Conservation (phyloP, 257 asterid species). For the Dorcoceras hygrometricum region DNA sequence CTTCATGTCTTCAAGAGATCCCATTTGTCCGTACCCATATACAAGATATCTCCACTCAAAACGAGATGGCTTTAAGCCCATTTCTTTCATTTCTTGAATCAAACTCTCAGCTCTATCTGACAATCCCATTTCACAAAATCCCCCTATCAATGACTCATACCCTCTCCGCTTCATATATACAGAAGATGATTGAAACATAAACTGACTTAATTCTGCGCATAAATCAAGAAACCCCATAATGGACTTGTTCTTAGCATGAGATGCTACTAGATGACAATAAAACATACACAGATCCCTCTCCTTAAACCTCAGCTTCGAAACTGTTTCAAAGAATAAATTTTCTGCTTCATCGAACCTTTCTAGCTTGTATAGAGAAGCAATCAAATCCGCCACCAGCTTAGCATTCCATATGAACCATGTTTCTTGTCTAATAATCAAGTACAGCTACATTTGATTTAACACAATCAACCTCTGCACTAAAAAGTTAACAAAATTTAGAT, state of each 20-base stretch:
- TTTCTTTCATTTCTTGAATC: constrained; percentile 59
- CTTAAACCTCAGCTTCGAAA: constrained; percentile 39
- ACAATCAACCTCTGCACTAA: constrained; percentile 3
- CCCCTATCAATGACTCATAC: constrained; percentile 56
- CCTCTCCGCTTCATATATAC: constrained; percentile 59
- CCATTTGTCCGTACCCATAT: constrained; percentile 73
- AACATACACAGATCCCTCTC: constrained; percentile 61
- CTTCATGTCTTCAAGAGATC: constrained; percentile 70
- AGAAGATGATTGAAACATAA: constrained; percentile 45
- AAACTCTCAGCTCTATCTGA: constrained; percentile 61
- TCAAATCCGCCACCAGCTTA: constrained; percentile 71
- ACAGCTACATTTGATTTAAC: constrained; percentile 53
- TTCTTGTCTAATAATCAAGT: constrained; percentile 50
- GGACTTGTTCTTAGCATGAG: constrained; percentile 50
- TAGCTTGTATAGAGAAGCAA: constrained; percentile 47
- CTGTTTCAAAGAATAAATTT: constrained; percentile 42
- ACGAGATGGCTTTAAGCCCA: constrained; percentile 50
- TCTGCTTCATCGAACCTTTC: constrained; percentile 51
- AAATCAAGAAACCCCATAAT: constrained; percentile 43
- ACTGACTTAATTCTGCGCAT: constrained; percentile 36
- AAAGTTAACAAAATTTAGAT: constrained; percentile 14
- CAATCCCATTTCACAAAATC: constrained; percentile 57
- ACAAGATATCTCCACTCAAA: constrained; percentile 60
- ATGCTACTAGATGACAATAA: constrained; percentile 56
- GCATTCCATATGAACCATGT: constrained; percentile 91